Conservation (phyloP, 805 yeast species). For the Lachancea meyersii region DNA sequence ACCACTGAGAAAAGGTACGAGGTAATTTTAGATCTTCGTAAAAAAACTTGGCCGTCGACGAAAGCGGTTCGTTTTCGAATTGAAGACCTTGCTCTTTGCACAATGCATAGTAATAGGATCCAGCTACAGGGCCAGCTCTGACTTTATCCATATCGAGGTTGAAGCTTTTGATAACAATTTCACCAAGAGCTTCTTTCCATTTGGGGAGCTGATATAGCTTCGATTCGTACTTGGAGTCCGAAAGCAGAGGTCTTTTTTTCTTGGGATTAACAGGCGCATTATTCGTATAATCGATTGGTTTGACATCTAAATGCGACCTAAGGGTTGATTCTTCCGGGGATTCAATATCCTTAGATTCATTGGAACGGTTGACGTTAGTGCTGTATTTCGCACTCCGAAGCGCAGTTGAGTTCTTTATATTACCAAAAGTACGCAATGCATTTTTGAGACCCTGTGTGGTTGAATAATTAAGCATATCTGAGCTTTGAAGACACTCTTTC, state of each 20-base stretch:
- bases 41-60: constrained; percentile 73
- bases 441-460: neutral
- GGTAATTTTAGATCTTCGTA: constrained; percentile 80
- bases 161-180: constrained; percentile 51
- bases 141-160: constrained; percentile 85
- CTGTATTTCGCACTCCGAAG: neutral
- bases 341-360: constrained; percentile 8
- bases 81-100: constrained; percentile 81
- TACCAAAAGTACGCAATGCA: neutral
- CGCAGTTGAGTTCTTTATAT: neutral
- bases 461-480: neutral
- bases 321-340: constrained; percentile 26
- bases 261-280: constrained; percentile 33
- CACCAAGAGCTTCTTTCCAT: constrained; percentile 57
- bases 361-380: neutral
- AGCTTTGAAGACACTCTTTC: neutral
- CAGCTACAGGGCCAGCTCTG: constrained; percentile 92
- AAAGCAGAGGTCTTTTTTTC: constrained; percentile 30
- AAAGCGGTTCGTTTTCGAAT: constrained; percentile 64
- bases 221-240: constrained; percentile 37
- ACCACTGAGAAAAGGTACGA: constrained; percentile 90
- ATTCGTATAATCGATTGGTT: constrained; percentile 21
- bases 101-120: constrained; percentile 76
- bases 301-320: constrained; percentile 19
- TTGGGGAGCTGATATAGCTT: constrained; percentile 38